A percentile compares a stretch with the other conserved stretches of the same genome.
These are phyloP conservation scores for Syzygium oleosum DNA, from an alignment of 345 rosid genomes.

Conservation along the genomic window DNA sequence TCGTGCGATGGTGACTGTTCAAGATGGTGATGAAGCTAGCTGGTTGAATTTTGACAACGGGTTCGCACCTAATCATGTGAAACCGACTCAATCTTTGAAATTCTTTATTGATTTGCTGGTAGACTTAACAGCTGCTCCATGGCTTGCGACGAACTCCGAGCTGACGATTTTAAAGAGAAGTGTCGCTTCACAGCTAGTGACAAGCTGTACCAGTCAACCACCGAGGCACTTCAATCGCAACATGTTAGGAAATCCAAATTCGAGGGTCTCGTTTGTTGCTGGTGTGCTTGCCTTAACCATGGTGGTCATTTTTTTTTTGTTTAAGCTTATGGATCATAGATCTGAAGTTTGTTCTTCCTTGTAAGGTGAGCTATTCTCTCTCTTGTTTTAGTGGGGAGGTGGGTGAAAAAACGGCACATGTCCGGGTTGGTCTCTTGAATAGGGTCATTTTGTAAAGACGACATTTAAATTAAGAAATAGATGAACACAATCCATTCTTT, in stretches of 20 bases:
- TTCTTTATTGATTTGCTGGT: neutral
- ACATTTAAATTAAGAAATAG: neutral
- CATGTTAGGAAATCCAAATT: neutral
- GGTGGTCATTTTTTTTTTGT: neutral
- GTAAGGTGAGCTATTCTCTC: neutral
- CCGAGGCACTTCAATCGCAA: neutral
- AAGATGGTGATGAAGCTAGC: neutral
- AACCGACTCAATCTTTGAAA: neutral
- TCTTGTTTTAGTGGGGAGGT: neutral
- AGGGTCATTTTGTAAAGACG: neutral
- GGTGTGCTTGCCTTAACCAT: neutral
- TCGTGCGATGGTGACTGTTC: neutral
- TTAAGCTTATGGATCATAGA: neutral
- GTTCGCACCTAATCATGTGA: neutral
- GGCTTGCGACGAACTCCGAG: neutral
- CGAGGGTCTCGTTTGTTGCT: neutral
- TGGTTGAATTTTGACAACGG: neutral
- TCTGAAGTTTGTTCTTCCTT: neutral
- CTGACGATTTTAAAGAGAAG: neutral
- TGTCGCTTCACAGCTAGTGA: neutral
- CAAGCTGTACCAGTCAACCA: neutral
- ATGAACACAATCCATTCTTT: neutral
- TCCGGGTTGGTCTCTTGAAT: neutral
- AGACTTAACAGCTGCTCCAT: neutral
- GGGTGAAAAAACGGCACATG: neutral